A percentile compares a stretch with the other conserved stretches of the same genome.
Evolutionary conservation across 2,329 filamentous ascomycete genomes (phyloP).

Genomic region (Ceratocystiopsis sp.): DNA sequence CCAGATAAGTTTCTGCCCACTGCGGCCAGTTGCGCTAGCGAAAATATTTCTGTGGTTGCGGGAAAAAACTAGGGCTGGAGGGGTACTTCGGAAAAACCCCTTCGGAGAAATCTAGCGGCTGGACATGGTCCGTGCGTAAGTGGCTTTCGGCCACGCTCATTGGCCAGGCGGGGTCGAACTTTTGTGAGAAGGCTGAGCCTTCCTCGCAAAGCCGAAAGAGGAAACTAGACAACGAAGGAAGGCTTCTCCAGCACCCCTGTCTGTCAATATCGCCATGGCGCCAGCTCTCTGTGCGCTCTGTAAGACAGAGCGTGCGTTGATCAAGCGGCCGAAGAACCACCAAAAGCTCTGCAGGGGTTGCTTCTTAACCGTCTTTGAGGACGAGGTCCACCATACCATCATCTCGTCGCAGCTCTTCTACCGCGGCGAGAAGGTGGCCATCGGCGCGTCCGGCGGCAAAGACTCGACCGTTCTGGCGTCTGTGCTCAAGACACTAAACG

Average conservation of each 20-base stretch:
- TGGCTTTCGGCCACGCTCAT: too few relatives aligned
- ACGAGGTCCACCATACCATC: constrained; percentile 89
- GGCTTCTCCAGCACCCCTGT: background rate
- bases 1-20: background rate
- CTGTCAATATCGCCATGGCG: constrained; percentile 39
- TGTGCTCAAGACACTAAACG: constrained; percentile 86
- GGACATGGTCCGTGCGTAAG: too few relatives aligned
- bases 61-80: constrained; percentile 10
- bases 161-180: constrained; percentile 3
- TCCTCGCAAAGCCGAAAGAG: too few relatives aligned
- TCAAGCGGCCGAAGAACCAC: constrained; percentile 87
- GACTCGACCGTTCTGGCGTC: constrained; percentile 93
- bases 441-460: constrained; percentile 92
- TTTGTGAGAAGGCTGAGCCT: background rate
- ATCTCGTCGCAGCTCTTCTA: constrained; percentile 63
- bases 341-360: constrained; percentile 83
- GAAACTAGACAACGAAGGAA: background rate
- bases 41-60: constrained; percentile 7
- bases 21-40: background rate
- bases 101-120: too few relatives aligned
- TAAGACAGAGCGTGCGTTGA: constrained; percentile 59
- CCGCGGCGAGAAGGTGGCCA: constrained; percentile 73
- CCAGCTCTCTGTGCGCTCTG: constrained; percentile 63
- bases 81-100: background rate
- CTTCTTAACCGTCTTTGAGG: constrained; percentile 77